phyloP scores from a whole-genome alignment of 2,329 filamentous ascomycete genomes.

The Penicillium frequentans region DNA sequence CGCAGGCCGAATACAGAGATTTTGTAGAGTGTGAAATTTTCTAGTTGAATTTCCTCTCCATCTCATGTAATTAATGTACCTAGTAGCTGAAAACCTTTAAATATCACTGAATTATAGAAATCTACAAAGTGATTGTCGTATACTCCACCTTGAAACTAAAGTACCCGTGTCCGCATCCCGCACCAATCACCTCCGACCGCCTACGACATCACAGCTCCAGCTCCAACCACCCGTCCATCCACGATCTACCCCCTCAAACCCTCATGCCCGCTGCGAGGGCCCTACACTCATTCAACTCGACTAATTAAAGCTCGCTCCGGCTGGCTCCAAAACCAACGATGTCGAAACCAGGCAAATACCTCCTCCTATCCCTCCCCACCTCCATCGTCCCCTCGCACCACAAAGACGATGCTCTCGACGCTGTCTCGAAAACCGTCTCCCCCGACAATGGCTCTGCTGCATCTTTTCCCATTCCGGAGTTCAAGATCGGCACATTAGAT shows the following conservation, averaged over 20 bases:
- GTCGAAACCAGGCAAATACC: slow-evolving; percentile 63
- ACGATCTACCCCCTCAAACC: slow-evolving; percentile 4
- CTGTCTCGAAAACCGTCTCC: slow-evolving; percentile 70
- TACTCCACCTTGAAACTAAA: background rate
- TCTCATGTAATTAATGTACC: background rate
- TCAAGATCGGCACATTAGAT: slow-evolving; percentile 97
- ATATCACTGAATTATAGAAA: no score
- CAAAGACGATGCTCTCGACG: slow-evolving; percentile 75
- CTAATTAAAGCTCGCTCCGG: background rate
- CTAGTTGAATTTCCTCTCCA: background rate
- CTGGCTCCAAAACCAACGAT: slow-evolving; percentile 24
- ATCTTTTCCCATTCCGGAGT: slow-evolving; percentile 82
- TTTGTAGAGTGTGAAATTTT: slow-evolving; percentile 5
- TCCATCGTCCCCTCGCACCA: slow-evolving; percentile 80
- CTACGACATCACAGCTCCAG: slow-evolving; percentile 27
- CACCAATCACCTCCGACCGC: slow-evolving; percentile 24
- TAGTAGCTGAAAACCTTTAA: no score
- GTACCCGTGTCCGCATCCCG: slow-evolving; percentile 10
- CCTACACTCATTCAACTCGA: background rate
- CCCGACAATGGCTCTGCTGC: slow-evolving; percentile 73
- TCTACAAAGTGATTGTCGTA: background rate
- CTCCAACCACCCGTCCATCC: slow-evolving; percentile 8
- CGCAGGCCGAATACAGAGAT: slow-evolving; percentile 5
- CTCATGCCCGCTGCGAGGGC: slow-evolving; percentile 15
- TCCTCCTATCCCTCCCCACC: slow-evolving; percentile 85